Evolutionary conservation across 345 rosid genomes (phyloP).

Genomic region (Arabidopsis suecica): DNA sequence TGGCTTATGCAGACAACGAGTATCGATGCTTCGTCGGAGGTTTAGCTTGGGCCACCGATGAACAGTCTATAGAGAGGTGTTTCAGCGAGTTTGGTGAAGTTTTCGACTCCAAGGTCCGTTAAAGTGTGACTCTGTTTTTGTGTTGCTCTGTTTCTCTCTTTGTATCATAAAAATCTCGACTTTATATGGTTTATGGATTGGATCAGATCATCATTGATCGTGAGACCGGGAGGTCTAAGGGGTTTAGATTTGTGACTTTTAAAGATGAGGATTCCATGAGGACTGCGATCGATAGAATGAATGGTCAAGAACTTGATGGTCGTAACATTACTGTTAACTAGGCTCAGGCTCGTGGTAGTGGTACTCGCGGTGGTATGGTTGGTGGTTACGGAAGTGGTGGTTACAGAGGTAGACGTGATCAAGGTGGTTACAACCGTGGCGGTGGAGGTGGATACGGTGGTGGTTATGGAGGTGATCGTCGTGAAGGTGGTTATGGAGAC

Average conservation of each 20-base stretch:
- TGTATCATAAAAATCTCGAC: conserved; percentile 24
- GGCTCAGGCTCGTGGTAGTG: conserved; percentile 73
- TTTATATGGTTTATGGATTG: background rate
- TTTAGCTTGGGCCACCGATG: conserved; percentile 89
- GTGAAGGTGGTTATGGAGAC: conserved; percentile 55
- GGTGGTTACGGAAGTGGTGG: conserved; percentile 50
- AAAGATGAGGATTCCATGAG: conserved; percentile 74
- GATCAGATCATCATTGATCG: conserved; percentile 82
- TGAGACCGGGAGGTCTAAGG: conserved; percentile 84
- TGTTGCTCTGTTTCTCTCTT: conserved; percentile 52
- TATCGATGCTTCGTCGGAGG: conserved; percentile 88
- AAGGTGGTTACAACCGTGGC: conserved; percentile 46
- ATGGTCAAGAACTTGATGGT: conserved; percentile 83
- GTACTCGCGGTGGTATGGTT: conserved; percentile 49
- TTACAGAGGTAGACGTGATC: conserved; percentile 49
- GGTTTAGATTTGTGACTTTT: conserved; percentile 87
- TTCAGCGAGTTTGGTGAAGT: conserved; percentile 70
- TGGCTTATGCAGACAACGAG: conserved; percentile 72
- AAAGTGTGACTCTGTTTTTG: background rate
- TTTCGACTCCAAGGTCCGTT: conserved; percentile 95
- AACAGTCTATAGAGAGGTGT: conserved; percentile 57
- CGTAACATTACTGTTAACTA: conserved; percentile 82
- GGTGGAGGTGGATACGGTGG: conserved; percentile 50
- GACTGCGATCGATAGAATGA: conserved; percentile 91
- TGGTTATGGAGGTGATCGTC: conserved; percentile 38